Evolutionary conservation across 2,329 filamentous ascomycete species (phyloP).

Genomic region (Ilyonectria destructans): DNA sequence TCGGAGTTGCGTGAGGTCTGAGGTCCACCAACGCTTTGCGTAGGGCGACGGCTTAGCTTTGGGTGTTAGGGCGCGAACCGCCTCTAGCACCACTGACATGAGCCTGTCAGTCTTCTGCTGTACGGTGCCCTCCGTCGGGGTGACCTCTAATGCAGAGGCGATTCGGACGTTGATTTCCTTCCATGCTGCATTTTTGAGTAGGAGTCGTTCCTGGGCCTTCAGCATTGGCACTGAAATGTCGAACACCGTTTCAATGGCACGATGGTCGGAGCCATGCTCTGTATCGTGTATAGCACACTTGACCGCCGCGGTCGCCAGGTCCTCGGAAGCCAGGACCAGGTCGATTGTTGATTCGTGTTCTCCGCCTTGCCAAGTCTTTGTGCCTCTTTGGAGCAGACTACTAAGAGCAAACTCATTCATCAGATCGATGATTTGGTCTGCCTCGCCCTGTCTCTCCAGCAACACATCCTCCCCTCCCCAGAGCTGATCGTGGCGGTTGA

Average conservation of each 20-base stretch:
- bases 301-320: conserved; percentile 29
- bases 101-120: conserved; percentile 23
- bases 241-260: conserved; percentile 42
- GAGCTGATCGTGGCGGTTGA: no score
- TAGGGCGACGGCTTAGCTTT: no score
- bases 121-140: conserved; percentile 14
- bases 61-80: no score
- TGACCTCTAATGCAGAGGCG: conserved; percentile 17
- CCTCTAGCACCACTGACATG: no score
- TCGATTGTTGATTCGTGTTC: conserved; percentile 46
- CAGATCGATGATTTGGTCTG: no score
- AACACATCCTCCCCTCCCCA: no score
- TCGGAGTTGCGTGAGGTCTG: conserved; percentile 49
- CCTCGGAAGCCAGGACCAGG: conserved; percentile 44
- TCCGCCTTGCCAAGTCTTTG: conserved; percentile 53
- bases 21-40: conserved; percentile 51
- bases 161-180: conserved; percentile 31
- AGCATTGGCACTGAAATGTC: not conserved
- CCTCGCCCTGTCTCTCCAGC: no score
- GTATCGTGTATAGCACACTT: not conserved
- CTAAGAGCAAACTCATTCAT: no score
- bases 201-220: not conserved
- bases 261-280: conserved; percentile 5
- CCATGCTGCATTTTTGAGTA: conserved; percentile 30
- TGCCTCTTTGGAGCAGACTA: conserved; percentile 54